Conservation (phyloP, 805 yeast species). For the Wickerhamomyces canadensis region DNA sequence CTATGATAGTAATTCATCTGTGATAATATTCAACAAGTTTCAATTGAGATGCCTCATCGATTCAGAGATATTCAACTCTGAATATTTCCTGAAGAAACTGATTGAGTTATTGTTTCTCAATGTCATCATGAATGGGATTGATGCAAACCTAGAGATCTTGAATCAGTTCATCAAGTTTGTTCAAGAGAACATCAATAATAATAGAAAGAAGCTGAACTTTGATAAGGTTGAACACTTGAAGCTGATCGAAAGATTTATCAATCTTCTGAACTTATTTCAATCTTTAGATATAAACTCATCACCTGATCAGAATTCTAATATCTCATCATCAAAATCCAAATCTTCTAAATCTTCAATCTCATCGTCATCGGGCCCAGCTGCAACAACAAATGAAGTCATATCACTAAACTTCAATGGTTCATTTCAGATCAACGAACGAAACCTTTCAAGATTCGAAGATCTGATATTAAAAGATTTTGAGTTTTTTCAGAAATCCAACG, state of each 20-base stretch:
- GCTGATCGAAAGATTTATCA: slow-evolving; percentile 14
- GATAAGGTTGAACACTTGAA: slow-evolving; percentile 16
- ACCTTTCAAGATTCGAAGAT: not conserved
- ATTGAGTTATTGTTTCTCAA: slow-evolving; percentile 19
- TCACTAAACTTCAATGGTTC: not conserved
- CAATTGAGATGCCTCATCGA: slow-evolving; percentile 18
- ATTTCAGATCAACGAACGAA: not conserved
- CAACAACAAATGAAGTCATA: not conserved
- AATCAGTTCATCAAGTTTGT: slow-evolving; percentile 16
- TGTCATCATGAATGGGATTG: slow-evolving; percentile 12
- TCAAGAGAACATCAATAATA: slow-evolving; percentile 17
- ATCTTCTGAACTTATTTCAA: slow-evolving; percentile 5
- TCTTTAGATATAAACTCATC: not conserved
- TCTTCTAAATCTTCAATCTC: too few relatives aligned
- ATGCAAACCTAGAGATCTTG: slow-evolving; percentile 8
- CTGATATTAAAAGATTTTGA: not conserved
- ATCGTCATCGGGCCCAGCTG: not conserved
- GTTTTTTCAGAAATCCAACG: not conserved
- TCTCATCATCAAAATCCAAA: too few relatives aligned
- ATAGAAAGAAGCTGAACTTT: slow-evolving; percentile 22
- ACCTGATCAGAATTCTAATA: not conserved
- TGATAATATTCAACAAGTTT: slow-evolving; percentile 15
- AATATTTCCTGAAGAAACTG: slow-evolving; percentile 14
- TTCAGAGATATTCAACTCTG: slow-evolving; percentile 22
- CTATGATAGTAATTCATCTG: slow-evolving; percentile 6